Evolutionary conservation across 306 rosid genomes (phyloP).

Genomic region (Dryas drummondii): DNA sequence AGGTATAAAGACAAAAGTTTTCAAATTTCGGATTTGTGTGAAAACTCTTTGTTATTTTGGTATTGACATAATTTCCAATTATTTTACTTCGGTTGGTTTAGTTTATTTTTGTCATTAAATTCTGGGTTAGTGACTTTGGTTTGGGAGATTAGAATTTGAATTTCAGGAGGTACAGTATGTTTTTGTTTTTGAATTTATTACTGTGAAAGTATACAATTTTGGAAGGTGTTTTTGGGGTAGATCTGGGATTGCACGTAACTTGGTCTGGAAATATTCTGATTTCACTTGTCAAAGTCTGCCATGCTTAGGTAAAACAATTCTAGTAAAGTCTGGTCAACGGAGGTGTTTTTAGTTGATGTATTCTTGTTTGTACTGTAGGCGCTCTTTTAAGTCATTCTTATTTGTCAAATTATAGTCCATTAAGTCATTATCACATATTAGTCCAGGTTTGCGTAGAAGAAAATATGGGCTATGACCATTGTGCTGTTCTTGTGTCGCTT

Average conservation of each 20-base stretch:
- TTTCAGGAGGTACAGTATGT: background rate
- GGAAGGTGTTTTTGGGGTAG: conserved; percentile 13
- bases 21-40: background rate
- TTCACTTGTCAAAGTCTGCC: background rate
- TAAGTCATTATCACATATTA: conserved; percentile 16
- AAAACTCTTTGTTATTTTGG: background rate
- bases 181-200: background rate
- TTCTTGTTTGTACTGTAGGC: conserved; percentile 1
- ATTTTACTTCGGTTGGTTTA: background rate
- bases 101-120: background rate
- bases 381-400: background rate
- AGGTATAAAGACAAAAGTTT: conserved; percentile 41
- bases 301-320: conserved; percentile 6
- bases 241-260: conserved; percentile 35
- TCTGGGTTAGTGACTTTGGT: background rate
- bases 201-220: background rate
- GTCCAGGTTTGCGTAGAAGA: conserved; percentile 16
- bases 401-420: background rate
- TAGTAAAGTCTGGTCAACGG: conserved; percentile 1
- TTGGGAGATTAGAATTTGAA: background rate
- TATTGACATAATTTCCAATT: background rate
- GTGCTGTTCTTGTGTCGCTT: conserved; percentile 21
- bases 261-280: conserved; percentile 11
- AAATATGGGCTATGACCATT: conserved; percentile 19
- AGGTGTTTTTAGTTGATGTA: background rate